These are phyloP conservation scores for Guyanaporus albipodus DNA, from an alignment of 768 basidiomycete genomes.

Conservation along the genomic window DNA sequence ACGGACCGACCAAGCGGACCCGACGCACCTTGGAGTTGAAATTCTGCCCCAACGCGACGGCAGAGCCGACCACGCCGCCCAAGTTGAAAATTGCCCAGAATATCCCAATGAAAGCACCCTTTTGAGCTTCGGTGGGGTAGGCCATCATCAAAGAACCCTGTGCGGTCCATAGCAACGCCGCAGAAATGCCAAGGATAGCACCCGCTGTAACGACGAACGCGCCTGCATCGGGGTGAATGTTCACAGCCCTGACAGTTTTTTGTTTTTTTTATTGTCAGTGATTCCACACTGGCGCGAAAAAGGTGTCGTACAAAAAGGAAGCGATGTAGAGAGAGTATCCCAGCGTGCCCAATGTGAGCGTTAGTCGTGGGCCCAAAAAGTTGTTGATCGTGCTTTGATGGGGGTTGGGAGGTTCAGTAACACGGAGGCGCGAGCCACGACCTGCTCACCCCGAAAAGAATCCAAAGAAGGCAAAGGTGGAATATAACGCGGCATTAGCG, in stretches of 20 bases:
- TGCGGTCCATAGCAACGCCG: constrained; percentile 51
- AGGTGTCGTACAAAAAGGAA: constrained; percentile 37
- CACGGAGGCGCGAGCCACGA: background rate
- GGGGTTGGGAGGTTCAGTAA: background rate
- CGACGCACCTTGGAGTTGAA: constrained; percentile 52
- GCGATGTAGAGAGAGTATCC: constrained; percentile 53
- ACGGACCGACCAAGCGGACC: background rate
- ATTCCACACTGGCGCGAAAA: background rate
- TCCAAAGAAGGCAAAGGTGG: constrained; percentile 55
- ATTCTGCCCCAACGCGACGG: constrained; percentile 72
- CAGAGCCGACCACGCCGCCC: constrained; percentile 73
- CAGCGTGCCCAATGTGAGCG: constrained; percentile 47
- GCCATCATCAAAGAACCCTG: constrained; percentile 54
- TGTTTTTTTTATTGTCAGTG: too few species aligned
- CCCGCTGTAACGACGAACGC: constrained; percentile 47
- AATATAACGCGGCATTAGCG: constrained; percentile 62
- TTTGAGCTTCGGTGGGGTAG: constrained; percentile 54
- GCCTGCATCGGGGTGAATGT: constrained; percentile 36
- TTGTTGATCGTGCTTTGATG: constrained; percentile 67
- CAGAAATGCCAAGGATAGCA: constrained; percentile 47
- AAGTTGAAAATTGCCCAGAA: constrained; percentile 77
- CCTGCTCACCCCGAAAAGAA: constrained; percentile 65
- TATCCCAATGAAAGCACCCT: constrained; percentile 47
- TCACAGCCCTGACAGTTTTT: constrained; percentile 50
- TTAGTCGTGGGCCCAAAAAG: constrained; percentile 47